These are phyloP conservation scores for Diplodia corticola DNA, from an alignment of 2,329 filamentous ascomycete genomes.

Conservation along the genomic window DNA sequence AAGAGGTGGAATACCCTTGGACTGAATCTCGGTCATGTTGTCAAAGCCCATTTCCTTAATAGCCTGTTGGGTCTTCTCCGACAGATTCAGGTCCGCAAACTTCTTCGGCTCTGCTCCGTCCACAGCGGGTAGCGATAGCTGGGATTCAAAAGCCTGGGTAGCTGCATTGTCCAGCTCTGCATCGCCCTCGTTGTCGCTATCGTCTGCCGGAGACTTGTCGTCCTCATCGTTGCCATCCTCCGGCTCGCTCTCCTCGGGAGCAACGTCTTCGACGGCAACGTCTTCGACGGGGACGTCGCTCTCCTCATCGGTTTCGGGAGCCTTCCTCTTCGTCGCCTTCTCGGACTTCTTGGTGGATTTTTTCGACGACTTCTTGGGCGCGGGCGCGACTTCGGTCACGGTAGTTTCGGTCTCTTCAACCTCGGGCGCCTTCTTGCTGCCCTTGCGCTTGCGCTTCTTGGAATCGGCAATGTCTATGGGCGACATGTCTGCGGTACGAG, in stretches of 20 bases:
- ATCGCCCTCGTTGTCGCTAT: slow-evolving; percentile 28
- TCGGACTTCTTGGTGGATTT: slow-evolving; percentile 38
- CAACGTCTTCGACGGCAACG: slow-evolving; percentile 26
- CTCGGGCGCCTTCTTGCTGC: slow-evolving; percentile 39
- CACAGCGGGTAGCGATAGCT: background rate
- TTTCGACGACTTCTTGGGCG: slow-evolving; percentile 38
- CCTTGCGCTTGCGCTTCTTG: slow-evolving; percentile 53
- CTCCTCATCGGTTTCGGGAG: slow-evolving; percentile 30
- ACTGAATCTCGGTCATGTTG: slow-evolving; percentile 94
- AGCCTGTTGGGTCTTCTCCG: slow-evolving; percentile 83
- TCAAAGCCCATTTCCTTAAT: slow-evolving; percentile 90
- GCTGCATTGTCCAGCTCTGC: slow-evolving; percentile 35
- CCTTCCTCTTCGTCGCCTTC: slow-evolving; percentile 45
- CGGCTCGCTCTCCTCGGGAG: slow-evolving; percentile 21
- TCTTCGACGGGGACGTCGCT: slow-evolving; percentile 38
- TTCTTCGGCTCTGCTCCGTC: slow-evolving; percentile 62
- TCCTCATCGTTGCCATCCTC: slow-evolving; percentile 28
- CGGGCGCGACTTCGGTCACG: slow-evolving; percentile 29
- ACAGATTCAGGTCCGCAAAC: slow-evolving; percentile 81
- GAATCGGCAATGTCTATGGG: slow-evolving; percentile 39
- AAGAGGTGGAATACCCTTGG: slow-evolving; percentile 80
- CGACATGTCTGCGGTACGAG: slow-evolving; percentile 34
- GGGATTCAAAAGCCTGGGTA: background rate
- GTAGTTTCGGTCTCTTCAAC: slow-evolving; percentile 26
- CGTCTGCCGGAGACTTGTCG: slow-evolving; percentile 29